Evolutionary conservation across 345 rosid species (phyloP).

Genomic region (Salix viminalis): DNA sequence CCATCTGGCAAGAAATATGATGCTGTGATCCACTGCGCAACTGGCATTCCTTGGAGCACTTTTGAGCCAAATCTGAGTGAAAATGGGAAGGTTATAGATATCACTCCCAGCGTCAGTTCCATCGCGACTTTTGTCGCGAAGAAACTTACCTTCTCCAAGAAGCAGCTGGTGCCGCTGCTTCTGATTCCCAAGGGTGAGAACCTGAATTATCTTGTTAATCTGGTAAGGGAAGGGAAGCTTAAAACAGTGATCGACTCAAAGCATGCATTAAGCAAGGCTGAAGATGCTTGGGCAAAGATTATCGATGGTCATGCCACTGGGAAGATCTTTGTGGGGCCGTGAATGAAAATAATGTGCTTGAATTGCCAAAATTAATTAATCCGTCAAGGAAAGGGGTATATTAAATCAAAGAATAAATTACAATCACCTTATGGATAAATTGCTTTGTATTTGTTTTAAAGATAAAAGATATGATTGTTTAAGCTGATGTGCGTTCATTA

Average conservation of each 20-base stretch:
- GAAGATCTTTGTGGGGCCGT: neutral
- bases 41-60: slow-evolving; percentile 16
- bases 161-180: slow-evolving; percentile 22
- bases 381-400: too few relatives aligned
- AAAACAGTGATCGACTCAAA: slow-evolving; percentile 17
- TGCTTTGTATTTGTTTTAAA: too few relatives aligned
- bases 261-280: slow-evolving; percentile 17
- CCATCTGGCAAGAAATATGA: slow-evolving; percentile 27
- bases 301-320: slow-evolving; percentile 28
- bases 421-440: too few relatives aligned
- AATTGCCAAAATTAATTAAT: too few relatives aligned
- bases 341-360: too few relatives aligned
- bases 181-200: slow-evolving; percentile 10
- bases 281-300: slow-evolving; percentile 29
- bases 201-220: slow-evolving; percentile 13
- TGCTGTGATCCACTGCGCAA: slow-evolving; percentile 24
- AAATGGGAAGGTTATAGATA: slow-evolving; percentile 19
- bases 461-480: too few relatives aligned
- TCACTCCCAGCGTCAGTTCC: slow-evolving; percentile 12
- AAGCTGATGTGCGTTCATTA: too few relatives aligned
- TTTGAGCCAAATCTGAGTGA: slow-evolving; percentile 21
- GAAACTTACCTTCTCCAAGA: slow-evolving; percentile 23
- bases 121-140: slow-evolving; percentile 8
- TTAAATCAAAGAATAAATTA: too few relatives aligned
- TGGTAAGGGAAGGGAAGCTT: slow-evolving; percentile 28